Base-by-base conservation (phyloP, 2,329 filamentous ascomycete genomes). In the Stachybotrys elegans region DNA sequence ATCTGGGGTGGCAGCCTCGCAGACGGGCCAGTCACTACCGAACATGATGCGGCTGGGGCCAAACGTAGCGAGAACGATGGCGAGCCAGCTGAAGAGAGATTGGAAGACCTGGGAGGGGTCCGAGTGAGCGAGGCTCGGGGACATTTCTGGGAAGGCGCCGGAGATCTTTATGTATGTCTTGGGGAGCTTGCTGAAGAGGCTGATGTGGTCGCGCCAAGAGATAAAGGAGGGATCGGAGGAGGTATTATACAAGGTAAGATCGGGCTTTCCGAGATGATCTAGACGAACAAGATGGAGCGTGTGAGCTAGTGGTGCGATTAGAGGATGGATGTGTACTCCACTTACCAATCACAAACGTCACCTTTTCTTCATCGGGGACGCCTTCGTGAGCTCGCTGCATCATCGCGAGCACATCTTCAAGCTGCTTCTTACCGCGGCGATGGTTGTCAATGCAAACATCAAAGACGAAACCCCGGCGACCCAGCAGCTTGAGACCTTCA, bases 181-280 rank as follows among this genome's bases (percentile, higher is more conserved):
- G 40, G 72, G 68, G 59, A 78, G 79, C 46, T 75, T 75, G 53
- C 83, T 78, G 57, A 94, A 81, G 8, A 76, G 72, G 54, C 78
- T 78, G 58, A 95, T 81, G 48, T 81, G 75, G 13, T 75, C 72
- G 44, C 79, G 79, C 88, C 88, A 95, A 44, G 78, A 76, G 45
- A 76, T 64, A 62, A 86, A 90, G 21, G 75, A 70, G 1, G 75
- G 70, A 56, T 81, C 74, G 27, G 64, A 71, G 39, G 69, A 73
- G 50, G 65, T 53, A 61, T 77, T 83, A 67, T 75, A 71, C 55
- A 86, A 73, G 23, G 74, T 73, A 22, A 94, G 71, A 61, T 92
- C 82, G 2, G 90, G 90, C 67, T 95, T 95, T 76, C 88, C 91
- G 53, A 95, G 77, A 66, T 96, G 90, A 64, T 95, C 87, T 91